These are phyloP conservation scores for Bipolaris gigantea DNA, from an alignment of 2,329 filamentous ascomycete species.

Conservation along the genomic window DNA sequence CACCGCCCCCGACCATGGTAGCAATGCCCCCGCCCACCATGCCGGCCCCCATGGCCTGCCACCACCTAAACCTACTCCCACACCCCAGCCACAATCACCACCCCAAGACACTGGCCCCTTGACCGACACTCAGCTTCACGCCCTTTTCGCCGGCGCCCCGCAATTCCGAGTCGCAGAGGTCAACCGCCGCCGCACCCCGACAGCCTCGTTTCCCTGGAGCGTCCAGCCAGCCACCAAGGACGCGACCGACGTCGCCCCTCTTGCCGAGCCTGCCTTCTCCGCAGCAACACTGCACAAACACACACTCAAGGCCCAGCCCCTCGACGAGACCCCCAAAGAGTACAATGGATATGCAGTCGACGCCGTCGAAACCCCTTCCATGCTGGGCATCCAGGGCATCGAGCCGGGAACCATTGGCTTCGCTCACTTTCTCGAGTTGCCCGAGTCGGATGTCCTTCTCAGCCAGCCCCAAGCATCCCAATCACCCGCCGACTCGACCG, in stretches of 20 bases:
- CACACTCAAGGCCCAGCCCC: constrained; percentile 13
- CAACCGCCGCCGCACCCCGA: constrained; percentile 63
- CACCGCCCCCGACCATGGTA: constrained; percentile 18
- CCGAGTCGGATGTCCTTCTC: constrained; percentile 63
- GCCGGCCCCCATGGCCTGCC: constrained; percentile 14
- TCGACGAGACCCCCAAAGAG: constrained; percentile 17
- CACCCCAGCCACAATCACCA: neutral
- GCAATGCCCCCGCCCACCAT: constrained; percentile 10
- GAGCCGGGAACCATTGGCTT: constrained; percentile 73
- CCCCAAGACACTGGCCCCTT: constrained; percentile 19
- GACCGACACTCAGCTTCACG: constrained; percentile 62
- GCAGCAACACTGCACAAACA: constrained; percentile 37
- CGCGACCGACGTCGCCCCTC: constrained; percentile 56
- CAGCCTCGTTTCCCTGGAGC: constrained; percentile 69
- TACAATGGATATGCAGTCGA: constrained; percentile 38
- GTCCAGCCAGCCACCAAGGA: constrained; percentile 61
- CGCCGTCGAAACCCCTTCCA: constrained; percentile 63
- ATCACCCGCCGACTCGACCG: constrained; percentile 32
- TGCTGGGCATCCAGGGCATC: constrained; percentile 71
- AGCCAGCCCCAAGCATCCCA: constrained; percentile 58
- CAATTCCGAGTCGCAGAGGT: constrained; percentile 68
- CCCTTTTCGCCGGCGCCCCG: constrained; percentile 74
- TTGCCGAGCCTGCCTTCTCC: constrained; percentile 43
- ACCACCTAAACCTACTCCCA: constrained; percentile 4
- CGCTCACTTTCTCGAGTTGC: constrained; percentile 67